Evolutionary conservation across 75 land plant species (phyloP), one percentile per base, ranked within the genome.

Genomic region (Larix kaempferi): DNA sequence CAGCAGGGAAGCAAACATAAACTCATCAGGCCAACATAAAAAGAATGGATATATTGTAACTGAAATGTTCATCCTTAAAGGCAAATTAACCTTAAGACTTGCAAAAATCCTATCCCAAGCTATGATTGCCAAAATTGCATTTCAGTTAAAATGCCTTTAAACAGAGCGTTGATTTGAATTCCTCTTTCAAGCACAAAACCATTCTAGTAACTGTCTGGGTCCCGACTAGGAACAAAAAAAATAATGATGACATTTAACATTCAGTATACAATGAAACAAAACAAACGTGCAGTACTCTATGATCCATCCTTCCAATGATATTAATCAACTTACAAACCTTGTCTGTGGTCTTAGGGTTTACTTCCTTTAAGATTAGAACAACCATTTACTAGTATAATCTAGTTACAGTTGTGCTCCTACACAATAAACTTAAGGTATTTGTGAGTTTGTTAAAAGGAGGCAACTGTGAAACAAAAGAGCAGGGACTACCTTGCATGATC

Each of bases 401-500:
- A 49, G 12, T 49, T 49, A 49, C 12, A 10, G 11, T 49, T 49
- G 54, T 10, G 54, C 7, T 16, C 6, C 14, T 13, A 49, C 54
- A 65, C 39, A 65, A 69, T 8, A 69, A 23, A 35, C 41, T 65
- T 37, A 19, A 35, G 23, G 54, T 49, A 69, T 37, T 39, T 49
- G 12, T 10, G 22, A 37, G 7, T n/a, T 21, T 6, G 71, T 17
- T 39, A 21, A 67, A 67, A 67, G 41, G 69, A 65, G 41, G 5
- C 35, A 17, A 33, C 15, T 14, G 17, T 29, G 49, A 21, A 69
- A 25, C 52, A 39, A 39, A 19, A 16, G 23, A 21, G 21, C 23
- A 69, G 49, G 41, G 49, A 19, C 52, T 69, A 69, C 72, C 72
- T 69, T 69, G 72, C 19, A 33, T 67, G 49, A 67, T 67, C 72